Evolutionary conservation across 495 filamentous ascomycete species (phyloP).

Genomic region (Hypoxylon crocopeplum): DNA sequence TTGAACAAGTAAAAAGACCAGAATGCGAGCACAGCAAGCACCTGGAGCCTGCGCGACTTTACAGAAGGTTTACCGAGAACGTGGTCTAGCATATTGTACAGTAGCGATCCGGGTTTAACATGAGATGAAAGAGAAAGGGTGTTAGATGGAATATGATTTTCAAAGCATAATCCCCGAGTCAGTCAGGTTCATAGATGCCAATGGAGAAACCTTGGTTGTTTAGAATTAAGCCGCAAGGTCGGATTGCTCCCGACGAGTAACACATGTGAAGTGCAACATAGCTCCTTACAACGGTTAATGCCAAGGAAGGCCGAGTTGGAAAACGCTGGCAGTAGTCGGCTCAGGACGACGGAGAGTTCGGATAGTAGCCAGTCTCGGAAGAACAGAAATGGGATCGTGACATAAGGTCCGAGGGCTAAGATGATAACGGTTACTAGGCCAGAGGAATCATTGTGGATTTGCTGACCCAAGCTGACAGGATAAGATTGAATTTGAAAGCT

Average conservation of each 20-base stretch:
- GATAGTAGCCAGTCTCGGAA: constrained; percentile 12
- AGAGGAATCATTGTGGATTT: constrained; percentile 23
- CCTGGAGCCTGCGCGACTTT: constrained; percentile 90
- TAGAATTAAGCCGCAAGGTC: constrained; percentile 1
- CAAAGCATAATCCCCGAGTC: constrained; percentile 6
- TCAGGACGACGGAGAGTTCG: constrained; percentile 13
- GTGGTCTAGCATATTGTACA: constrained; percentile 70
- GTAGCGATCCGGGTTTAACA: constrained; percentile 28
- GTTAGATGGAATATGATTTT: background rate
- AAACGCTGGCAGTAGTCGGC: no score
- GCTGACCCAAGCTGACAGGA: constrained; percentile 28
- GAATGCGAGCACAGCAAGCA: constrained; percentile 86
- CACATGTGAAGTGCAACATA: constrained; percentile 27
- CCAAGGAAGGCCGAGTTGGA: constrained; percentile 14
- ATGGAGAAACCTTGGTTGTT: background rate
- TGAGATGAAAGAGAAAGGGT: background rate
- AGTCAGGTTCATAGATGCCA: background rate
- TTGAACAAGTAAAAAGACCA: constrained; percentile 85
- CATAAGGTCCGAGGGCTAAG: constrained; percentile 28
- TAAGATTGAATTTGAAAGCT: constrained; percentile 23
- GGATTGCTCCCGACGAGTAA: constrained; percentile 4
- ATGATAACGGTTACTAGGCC: constrained; percentile 12
- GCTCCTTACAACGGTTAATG: constrained; percentile 1
- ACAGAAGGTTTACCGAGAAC: constrained; percentile 89
- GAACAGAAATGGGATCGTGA: constrained; percentile 21